Conservation (phyloP, 805 yeast species). For the Pichia thaimueangensis region DNA sequence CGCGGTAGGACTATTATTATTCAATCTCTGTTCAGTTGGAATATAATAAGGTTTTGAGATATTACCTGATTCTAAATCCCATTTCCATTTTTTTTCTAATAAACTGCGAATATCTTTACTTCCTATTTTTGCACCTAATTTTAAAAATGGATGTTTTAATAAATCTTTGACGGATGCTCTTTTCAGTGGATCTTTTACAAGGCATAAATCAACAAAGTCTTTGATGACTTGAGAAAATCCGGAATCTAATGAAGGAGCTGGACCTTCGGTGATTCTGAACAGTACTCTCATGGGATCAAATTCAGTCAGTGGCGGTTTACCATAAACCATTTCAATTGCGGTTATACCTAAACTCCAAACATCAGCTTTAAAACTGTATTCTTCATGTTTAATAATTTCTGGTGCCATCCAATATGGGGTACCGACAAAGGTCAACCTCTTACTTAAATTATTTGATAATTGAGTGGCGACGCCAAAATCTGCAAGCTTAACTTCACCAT, state of each 20-base stretch:
- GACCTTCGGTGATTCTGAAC: slow-evolving; percentile 42
- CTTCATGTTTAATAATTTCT: slow-evolving; percentile 47
- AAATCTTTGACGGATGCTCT: slow-evolving; percentile 63
- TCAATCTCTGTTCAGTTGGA: slow-evolving; percentile 26
- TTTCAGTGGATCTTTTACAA: slow-evolving; percentile 59
- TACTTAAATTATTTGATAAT: slow-evolving; percentile 46
- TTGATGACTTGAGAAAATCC: slow-evolving; percentile 40
- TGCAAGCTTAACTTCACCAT: slow-evolving; percentile 79
- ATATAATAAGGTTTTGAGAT: slow-evolving; percentile 25
- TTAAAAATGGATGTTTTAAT: slow-evolving; percentile 57
- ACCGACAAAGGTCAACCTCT: slow-evolving; percentile 49
- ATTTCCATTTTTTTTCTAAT: slow-evolving; percentile 37
- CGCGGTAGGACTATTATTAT: not conserved
- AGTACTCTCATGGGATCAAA: slow-evolving; percentile 52
- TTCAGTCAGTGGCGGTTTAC: slow-evolving; percentile 62
- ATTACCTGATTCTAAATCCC: slow-evolving; percentile 34
- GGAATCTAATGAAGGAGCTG: slow-evolving; percentile 38
- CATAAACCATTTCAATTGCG: slow-evolving; percentile 62
- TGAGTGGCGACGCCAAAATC: slow-evolving; percentile 96
- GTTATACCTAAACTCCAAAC: slow-evolving; percentile 80
- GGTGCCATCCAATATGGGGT: slow-evolving; percentile 65
- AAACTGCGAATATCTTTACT: slow-evolving; percentile 31
- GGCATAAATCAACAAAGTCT: slow-evolving; percentile 63
- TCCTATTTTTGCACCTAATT: slow-evolving; percentile 31
- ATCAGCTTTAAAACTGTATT: slow-evolving; percentile 65